Base-by-base conservation (phyloP, 305 asterid species). In the Solanum aculeatissimum region DNA sequence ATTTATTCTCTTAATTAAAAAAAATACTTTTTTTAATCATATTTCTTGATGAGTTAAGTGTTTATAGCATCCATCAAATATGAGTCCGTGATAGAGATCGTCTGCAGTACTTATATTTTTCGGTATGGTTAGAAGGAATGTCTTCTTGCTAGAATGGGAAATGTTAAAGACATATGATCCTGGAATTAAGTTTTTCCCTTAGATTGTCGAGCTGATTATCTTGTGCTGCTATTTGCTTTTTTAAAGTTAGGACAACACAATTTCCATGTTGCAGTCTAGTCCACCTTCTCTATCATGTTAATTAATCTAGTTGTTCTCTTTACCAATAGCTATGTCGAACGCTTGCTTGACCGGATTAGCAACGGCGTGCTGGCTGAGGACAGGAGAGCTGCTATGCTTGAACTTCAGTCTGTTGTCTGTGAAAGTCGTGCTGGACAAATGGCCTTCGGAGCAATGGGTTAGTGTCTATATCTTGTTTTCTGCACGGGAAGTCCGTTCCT, bases 371-470 rank as follows among this genome's bases (percentile, higher is more conserved):
- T 94, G 87, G 97, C 98, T 71, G 99, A 96, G 86, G 99, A 95
- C 85, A 92, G 96, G 90, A 92, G 98, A 90, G 89, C 70, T 85
- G 98, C 97, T 75, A 90, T 95, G 90, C 88, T 83, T 78, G 99
- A 96, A 87, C 99, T 96, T 89, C 97, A 92, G 83, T 91, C 97
- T 81, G 91, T 93, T 92, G 97, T 96, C 53, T 91, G 95, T 75
- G 98, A 96, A 87, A 96, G 95, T 87, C 92, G 83, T 72, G 92
- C 92, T 86, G 93, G 97, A 21, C 97, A 95, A 92, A 87, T 96
- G 87, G 98, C 98, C 81, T 93, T 96, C 88, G 98, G 99, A 82
- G 98, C 98, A 74, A 94, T 92, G 95, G 98, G 99, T 96, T 86
- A 77, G 93, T 93, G 69, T 83, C 82, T 84, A 60, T 68, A 27